Conservation (phyloP, 2,329 filamentous ascomycete species). For the Monilinia polystroma region DNA sequence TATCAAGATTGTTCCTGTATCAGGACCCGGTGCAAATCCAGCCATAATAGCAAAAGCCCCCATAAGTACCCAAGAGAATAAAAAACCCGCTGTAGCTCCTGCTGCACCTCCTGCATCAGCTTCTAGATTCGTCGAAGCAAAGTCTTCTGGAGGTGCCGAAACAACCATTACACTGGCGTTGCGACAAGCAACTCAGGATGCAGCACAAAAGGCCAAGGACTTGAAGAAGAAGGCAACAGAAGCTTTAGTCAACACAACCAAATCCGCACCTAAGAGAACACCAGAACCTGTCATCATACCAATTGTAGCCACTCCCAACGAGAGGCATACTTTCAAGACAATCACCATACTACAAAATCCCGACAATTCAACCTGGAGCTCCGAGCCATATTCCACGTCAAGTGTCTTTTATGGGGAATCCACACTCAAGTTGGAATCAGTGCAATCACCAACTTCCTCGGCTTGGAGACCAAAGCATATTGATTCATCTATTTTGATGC, state of each 20-base stretch:
- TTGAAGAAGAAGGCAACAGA: constrained; percentile 45
- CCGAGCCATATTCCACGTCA: constrained; percentile 11
- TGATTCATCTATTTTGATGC: constrained; percentile 26
- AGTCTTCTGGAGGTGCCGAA: constrained; percentile 29
- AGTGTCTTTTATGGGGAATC: constrained; percentile 17
- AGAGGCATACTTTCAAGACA: constrained; percentile 24
- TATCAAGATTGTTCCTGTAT: constrained; percentile 37
- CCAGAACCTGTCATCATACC: constrained; percentile 25
- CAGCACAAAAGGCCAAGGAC: constrained; percentile 62
- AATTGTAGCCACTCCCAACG: constrained; percentile 24
- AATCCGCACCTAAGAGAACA: constrained; percentile 27
- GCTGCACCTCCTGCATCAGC: constrained; percentile 30
- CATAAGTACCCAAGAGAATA: constrained; percentile 38
- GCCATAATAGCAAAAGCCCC: constrained; percentile 35
- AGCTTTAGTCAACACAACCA: constrained; percentile 30
- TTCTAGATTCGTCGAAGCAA: constrained; percentile 24
- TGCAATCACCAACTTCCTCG: constrained; percentile 36
- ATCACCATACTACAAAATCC: constrained; percentile 35
- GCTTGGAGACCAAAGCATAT: constrained; percentile 37
- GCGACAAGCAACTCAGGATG: constrained; percentile 62
- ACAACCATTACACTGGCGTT: constrained; percentile 46
- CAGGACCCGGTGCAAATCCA: constrained; percentile 27
- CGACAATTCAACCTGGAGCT: constrained; percentile 38
- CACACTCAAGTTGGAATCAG: constrained; percentile 28
- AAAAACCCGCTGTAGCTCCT: constrained; percentile 36